Conservation (phyloP, 306 rosid genomes). For the Ceratonia siliqua region DNA sequence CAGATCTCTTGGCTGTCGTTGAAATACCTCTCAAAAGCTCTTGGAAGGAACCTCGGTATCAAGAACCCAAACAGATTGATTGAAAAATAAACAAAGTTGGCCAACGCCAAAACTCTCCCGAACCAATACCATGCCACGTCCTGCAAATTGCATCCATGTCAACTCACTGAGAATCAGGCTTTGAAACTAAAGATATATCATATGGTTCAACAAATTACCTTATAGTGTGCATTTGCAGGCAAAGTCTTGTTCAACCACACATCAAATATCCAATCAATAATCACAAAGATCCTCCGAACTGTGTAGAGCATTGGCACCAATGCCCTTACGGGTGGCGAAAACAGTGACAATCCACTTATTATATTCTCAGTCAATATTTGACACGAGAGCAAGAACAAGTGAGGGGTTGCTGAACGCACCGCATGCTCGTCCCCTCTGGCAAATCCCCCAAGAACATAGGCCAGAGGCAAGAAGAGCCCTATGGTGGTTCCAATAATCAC, state of each 20-base stretch:
- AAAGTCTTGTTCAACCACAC: conserved; percentile 62
- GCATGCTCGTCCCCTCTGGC: conserved; percentile 78
- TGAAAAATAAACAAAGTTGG: conserved; percentile 61
- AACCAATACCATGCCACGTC: conserved; percentile 84
- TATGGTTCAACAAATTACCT: conserved; percentile 38
- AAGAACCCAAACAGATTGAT: conserved; percentile 66
- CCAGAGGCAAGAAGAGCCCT: conserved; percentile 77
- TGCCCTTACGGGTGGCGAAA: conserved; percentile 79
- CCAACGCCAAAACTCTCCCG: conserved; percentile 62
- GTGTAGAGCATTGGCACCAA: conserved; percentile 74
- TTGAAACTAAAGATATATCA: background rate
- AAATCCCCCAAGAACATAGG: conserved; percentile 81
- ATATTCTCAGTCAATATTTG: conserved; percentile 80
- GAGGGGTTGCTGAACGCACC: conserved; percentile 67
- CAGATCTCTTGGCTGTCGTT: conserved; percentile 51
- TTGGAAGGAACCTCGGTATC: conserved; percentile 78
- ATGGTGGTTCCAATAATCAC: conserved; percentile 63
- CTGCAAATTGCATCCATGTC: conserved; percentile 33
- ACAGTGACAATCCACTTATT: conserved; percentile 64
- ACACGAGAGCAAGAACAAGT: conserved; percentile 69
- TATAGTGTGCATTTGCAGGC: conserved; percentile 52
- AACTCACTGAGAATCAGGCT: too few species aligned
- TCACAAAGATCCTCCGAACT: conserved; percentile 62
- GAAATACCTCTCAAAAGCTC: conserved; percentile 75
- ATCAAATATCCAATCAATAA: conserved; percentile 58